Evolutionary conservation across 306 rosid species (phyloP).

Genomic region (Amphicarpaea edgeworthii): DNA sequence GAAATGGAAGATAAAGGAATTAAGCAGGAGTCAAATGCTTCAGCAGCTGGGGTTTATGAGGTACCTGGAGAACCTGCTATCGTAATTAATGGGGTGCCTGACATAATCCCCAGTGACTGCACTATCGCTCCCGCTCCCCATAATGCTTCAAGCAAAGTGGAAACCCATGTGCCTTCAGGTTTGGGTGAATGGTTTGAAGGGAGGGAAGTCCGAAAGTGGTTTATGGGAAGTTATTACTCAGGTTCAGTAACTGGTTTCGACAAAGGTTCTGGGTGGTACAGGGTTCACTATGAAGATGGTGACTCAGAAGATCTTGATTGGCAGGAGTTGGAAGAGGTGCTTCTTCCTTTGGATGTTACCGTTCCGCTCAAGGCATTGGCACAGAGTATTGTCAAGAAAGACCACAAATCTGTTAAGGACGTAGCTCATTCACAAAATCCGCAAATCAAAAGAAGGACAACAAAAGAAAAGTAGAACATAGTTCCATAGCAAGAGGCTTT

Average conservation of each 20-base stretch:
- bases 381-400: conserved; percentile 56
- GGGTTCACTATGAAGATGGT: conserved; percentile 85
- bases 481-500: conserved; percentile 14
- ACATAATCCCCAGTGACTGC: conserved; percentile 41
- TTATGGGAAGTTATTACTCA: conserved; percentile 62
- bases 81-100: conserved; percentile 79
- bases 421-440: conserved; percentile 41
- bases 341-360: conserved; percentile 77
- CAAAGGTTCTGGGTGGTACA: conserved; percentile 73
- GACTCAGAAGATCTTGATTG: conserved; percentile 89
- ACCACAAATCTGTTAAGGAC: conserved; percentile 53
- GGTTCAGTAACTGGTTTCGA: conserved; percentile 71
- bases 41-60: conserved; percentile 54
- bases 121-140: background rate
- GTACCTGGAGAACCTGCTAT: conserved; percentile 86
- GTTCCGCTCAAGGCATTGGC: conserved; percentile 73
- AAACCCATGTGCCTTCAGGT: conserved; percentile 32
- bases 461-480: conserved; percentile 49
- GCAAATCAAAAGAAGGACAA: conserved; percentile 43
- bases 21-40: conserved; percentile 49
- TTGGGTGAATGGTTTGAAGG: conserved; percentile 91
- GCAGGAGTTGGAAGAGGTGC: conserved; percentile 77
- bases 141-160: conserved; percentile 41
- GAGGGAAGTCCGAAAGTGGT: conserved; percentile 77
- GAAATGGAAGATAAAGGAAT: conserved; percentile 57